Base-by-base conservation (phyloP, 176 grass and related monocot genomes). In the Aechmea fasciata region DNA sequence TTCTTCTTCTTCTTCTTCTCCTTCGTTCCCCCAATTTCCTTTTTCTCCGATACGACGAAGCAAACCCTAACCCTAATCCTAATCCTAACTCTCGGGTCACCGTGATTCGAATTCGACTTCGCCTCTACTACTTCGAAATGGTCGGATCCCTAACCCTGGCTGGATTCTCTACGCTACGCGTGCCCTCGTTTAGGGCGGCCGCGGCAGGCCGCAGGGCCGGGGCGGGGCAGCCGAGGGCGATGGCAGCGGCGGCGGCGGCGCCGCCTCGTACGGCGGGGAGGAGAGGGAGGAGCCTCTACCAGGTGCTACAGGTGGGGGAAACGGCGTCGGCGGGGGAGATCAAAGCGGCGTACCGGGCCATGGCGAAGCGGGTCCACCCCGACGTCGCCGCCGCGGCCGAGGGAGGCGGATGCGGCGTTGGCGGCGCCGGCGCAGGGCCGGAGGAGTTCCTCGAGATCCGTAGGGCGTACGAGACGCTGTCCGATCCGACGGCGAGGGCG, bases 301-400 rank as follows among this genome's bases (percentile, higher is more conserved):
- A 92, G 67, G 79, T 84, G 73, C 79, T 88, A 41, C 51, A 61
- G 62, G 82, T 93, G 50, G 71, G 78, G 11, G 76, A 87, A 63
- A 71, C 74, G 50, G 90, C 90, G 54, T 72, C 83, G 33, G 79
- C 23, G 18, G 63, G 22, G 70, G 85, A 93, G 81, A 93, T 89
- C 77, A 88, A 77, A 77, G 64, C 77, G 8, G 90, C 85, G 29
- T 86, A 93, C 67, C 85, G 85, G 13, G 49, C 82, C 63, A 70
- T 93, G 79, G 90, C 85, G 62, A 93, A 93, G 74, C 79, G 64
- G 66, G 70, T 85, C 13, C 90, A 93, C 68, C 90, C 82, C 9
- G 90, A 93, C 74, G 51, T 77, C n/a, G 52, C 65, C 3, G 51
- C 28, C 3, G 15, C n/a, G 17, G 52, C 14, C 52, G 52, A 3